These are phyloP conservation scores for Brettanomyces custersianus DNA, from an alignment of 805 yeast species.

Conservation along the genomic window DNA sequence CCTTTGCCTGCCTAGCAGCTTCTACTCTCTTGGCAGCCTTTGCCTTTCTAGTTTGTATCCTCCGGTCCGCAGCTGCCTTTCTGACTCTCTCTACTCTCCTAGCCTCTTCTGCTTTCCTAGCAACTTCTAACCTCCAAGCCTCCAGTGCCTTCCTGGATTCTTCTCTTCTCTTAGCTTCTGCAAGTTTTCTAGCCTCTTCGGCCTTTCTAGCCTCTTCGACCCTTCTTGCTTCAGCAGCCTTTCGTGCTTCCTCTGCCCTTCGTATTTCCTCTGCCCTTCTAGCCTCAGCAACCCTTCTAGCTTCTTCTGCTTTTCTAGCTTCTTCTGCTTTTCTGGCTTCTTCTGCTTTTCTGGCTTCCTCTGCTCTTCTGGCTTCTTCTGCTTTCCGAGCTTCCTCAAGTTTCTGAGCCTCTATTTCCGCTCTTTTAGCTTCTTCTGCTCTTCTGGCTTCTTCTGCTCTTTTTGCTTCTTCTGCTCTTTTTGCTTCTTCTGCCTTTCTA, in stretches of 20 bases:
- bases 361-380: not conserved
- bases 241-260: not conserved
- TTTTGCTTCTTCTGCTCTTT: not conserved
- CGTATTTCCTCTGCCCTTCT: not conserved
- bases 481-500: not conserved
- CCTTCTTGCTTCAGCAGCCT: not conserved
- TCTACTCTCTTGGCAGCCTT: not conserved
- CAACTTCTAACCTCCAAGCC: not conserved
- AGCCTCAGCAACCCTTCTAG: not conserved
- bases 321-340: conserved; percentile 2
- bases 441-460: not conserved
- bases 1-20: not conserved
- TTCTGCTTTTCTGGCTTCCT: not conserved
- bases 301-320: not conserved
- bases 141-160: not conserved
- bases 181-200: not conserved
- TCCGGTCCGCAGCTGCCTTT: not conserved
- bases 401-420: not conserved
- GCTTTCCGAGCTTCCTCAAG: not conserved
- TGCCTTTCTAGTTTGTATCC: conserved; percentile 1
- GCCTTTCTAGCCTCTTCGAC: not conserved
- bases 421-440: not conserved
- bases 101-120: not conserved
- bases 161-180: not conserved
- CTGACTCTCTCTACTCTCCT: not conserved